Conservation (phyloP, 768 basidiomycete species). For the Tricholoma flavovirens region DNA sequence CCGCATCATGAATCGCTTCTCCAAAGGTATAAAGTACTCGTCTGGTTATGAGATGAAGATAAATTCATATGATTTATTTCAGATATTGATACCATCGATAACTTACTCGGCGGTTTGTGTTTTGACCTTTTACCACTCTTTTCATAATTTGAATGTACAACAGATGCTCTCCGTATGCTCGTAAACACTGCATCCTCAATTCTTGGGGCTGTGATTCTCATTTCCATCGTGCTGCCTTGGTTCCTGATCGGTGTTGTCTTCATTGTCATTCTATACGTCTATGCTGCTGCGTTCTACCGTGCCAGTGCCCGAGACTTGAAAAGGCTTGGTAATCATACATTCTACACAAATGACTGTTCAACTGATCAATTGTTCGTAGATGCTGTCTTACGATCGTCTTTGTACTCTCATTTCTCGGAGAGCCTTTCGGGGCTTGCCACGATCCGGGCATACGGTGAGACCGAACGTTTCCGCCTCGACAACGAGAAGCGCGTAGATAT, state of each 20-base stretch:
- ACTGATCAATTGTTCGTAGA: conserved; percentile 35
- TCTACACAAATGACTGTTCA: not conserved
- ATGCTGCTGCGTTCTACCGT: conserved; percentile 78
- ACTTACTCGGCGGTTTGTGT: conserved; percentile 50
- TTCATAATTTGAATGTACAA: not conserved
- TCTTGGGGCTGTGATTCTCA: conserved; percentile 70
- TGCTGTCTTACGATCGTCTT: conserved; percentile 75
- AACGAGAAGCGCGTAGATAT: conserved; percentile 74
- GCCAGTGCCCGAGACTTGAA: conserved; percentile 85
- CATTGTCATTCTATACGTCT: conserved; percentile 56
- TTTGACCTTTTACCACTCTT: not conserved
- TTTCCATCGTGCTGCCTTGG: conserved; percentile 75
- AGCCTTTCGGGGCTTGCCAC: conserved; percentile 81
- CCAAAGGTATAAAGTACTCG: conserved; percentile 47
- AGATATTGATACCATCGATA: conserved; percentile 82
- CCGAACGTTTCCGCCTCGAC: conserved; percentile 65
- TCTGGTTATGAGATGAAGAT: not conserved
- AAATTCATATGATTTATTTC: conserved; percentile 5
- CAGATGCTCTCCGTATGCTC: conserved; percentile 73
- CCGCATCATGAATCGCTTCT: conserved; percentile 86
- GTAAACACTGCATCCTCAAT: conserved; percentile 57
- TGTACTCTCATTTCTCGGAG: conserved; percentile 93
- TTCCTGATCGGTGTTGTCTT: conserved; percentile 72
- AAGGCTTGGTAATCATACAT: conserved; percentile 46
- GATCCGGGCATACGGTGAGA: conserved; percentile 83